Evolutionary conservation across 2,329 filamentous ascomycete species (phyloP), one percentile per base, ranked within the genome.

Genomic region (Leptographium flavum): DNA sequence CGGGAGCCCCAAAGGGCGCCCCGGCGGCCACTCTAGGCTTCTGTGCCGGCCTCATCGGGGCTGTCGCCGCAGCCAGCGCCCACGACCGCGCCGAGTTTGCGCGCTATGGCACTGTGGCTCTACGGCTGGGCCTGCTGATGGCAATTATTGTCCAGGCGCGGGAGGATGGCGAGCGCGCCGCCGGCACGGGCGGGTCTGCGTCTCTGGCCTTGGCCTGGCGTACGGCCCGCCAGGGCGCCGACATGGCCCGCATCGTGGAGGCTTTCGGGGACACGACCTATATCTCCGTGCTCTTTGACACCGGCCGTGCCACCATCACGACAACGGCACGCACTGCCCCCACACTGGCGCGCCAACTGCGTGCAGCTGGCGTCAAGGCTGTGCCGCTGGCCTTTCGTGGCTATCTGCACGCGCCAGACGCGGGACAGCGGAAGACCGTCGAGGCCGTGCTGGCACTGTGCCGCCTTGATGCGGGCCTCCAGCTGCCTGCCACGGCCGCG

Each of bases 1-100:
- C 5, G 49, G 48, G 41, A 40, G 49, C 2, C 23, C 52, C 15
- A 5, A 10, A 11, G 11, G n/a, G 15, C 3, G 6, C 14, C 17
- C 4, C 6, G 35, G 7, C 23, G 3, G 38, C 25, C 15, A 30
- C 38, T 5, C 10, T 21, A 4, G 66, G 66, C 0, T 60, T 67
- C 43, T 69, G 66, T 31, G 59, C 58, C 1, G 65, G 66, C 0
- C 43, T 67, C 1, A 42, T 69, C n/a, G 57, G 51, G 35, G 61
- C 66, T 7, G 45, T 61, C 13, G 61, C 63, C 0, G 60, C 65
- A 1, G 54, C 41, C 31, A 43, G 41, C 41, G 11, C 64, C 0
- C 53, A 36, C 2, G 58, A 52, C 25, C 38, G 41, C 1, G 32
- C 45, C 0, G 54, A 65, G 1, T 52, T 69, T n/a, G n/a, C 15